Conservation (phyloP, 2,329 filamentous ascomycete genomes). For the Aspergillus ochraceoroseus region DNA sequence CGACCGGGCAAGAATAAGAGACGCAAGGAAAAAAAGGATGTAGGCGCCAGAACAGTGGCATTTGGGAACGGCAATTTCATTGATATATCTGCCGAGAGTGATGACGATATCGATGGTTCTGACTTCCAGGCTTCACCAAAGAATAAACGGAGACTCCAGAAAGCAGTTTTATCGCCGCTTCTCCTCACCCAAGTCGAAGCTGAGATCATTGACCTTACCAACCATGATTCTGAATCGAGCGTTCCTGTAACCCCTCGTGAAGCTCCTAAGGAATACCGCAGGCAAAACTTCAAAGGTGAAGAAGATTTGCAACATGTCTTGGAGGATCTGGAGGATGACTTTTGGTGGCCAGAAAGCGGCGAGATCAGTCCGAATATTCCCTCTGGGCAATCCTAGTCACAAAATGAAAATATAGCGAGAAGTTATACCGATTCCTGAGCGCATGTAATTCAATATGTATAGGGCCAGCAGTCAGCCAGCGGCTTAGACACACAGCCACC, state of each 20-base stretch:
- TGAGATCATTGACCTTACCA: slow-evolving; percentile 29
- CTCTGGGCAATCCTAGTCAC: no score
- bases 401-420: no score
- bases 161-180: neutral
- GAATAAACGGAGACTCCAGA: slow-evolving; percentile 7
- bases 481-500: slow-evolving; percentile 15
- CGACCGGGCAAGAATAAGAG: slow-evolving; percentile 20
- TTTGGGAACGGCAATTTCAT: slow-evolving; percentile 12
- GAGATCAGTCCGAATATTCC: slow-evolving; percentile 15
- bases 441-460: no score
- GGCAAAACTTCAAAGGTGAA: slow-evolving; percentile 2
- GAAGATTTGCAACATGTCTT: no score
- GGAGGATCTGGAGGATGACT: slow-evolving; percentile 32
- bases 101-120: neutral
- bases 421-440: no score
- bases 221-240: slow-evolving; percentile 21
- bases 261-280: slow-evolving; percentile 8
- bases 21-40: slow-evolving; percentile 11
- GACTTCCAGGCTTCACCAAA: neutral
- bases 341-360: slow-evolving; percentile 38
- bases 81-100: neutral
- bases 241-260: no score
- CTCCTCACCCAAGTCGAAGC: slow-evolving; percentile 11
- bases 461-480: no score
- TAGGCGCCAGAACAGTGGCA: neutral